These are phyloP conservation scores for Litsea cubeba DNA, from an alignment of 164 flowering plant species.

Conservation along the genomic window DNA sequence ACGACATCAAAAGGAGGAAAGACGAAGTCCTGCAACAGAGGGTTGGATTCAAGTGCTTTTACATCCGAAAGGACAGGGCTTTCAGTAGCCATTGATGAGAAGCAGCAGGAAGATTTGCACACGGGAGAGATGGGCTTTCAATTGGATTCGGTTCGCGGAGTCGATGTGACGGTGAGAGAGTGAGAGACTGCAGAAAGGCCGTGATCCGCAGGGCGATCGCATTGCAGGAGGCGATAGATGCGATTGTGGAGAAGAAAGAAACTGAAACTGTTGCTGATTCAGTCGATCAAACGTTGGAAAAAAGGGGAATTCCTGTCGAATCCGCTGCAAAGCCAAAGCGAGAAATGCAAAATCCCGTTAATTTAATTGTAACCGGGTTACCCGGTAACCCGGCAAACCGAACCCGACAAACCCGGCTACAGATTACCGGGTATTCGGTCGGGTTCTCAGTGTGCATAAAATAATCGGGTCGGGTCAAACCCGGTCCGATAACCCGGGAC, in stretches of 20 bases:
- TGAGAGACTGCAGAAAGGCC: slow-evolving; percentile 54
- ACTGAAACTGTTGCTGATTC: not conserved
- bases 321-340: too few species aligned
- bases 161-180: too few species aligned
- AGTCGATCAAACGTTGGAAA: too few species aligned
- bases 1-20: slow-evolving; percentile 87
- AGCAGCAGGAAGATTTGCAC: slow-evolving; percentile 1
- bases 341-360: too few species aligned
- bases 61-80: slow-evolving; percentile 10
- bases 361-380: too few species aligned
- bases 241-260: slow-evolving; percentile 13
- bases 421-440: too few species aligned
- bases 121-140: slow-evolving; percentile 16
- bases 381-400: too few species aligned
- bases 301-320: too few species aligned
- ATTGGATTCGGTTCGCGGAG: slow-evolving; percentile 61
- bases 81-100: slow-evolving; percentile 6
- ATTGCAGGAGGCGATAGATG: slow-evolving; percentile 57
- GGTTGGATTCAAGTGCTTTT: slow-evolving; percentile 23
- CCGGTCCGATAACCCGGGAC: too few species aligned
- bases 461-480: too few species aligned
- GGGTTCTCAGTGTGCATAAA: too few species aligned
- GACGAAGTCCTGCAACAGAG: slow-evolving; percentile 59
- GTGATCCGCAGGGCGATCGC: slow-evolving; percentile 54
- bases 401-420: too few species aligned